Evolutionary conservation across 2,329 filamentous ascomycete genomes (phyloP).

Genomic region (Colletotrichum aenigma): DNA sequence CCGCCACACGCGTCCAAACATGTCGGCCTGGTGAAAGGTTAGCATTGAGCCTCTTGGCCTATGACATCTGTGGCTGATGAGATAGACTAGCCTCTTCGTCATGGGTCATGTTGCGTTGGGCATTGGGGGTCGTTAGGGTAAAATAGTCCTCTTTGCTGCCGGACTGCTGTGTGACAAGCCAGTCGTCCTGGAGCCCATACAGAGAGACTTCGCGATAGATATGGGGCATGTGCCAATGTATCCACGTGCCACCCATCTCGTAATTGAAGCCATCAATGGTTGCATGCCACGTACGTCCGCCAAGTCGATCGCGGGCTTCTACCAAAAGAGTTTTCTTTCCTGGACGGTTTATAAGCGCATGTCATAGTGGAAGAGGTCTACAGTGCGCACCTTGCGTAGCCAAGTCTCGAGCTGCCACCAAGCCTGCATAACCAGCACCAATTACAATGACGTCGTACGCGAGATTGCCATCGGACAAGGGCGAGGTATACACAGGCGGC

Average conservation of each 20-base stretch:
- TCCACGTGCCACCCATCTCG: slow-evolving; percentile 48
- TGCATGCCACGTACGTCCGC: slow-evolving; percentile 42
- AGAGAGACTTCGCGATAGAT: not conserved
- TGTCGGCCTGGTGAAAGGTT: slow-evolving; percentile 18
- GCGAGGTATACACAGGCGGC: not conserved
- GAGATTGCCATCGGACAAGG: not conserved
- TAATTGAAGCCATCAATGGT: slow-evolving; percentile 37
- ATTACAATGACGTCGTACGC: not conserved
- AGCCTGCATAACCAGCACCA: slow-evolving; percentile 32
- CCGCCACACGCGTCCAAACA: slow-evolving; percentile 20
- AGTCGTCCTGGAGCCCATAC: not conserved
- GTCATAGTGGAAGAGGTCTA: not conserved
- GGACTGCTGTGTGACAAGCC: not conserved
- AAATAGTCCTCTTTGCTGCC: not conserved
- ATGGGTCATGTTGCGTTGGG: not conserved
- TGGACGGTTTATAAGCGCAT: not conserved
- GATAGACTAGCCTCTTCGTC: not conserved
- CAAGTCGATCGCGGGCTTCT: slow-evolving; percentile 45
- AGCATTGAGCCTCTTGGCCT: not conserved
- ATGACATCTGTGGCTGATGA: not conserved
- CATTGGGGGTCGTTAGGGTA: not conserved
- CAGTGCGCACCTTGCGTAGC: slow-evolving; percentile 23
- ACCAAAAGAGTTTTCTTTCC: slow-evolving; percentile 35
- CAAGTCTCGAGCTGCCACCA: slow-evolving; percentile 31
- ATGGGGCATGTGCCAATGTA: slow-evolving; percentile 30